A percentile compares a stretch with the other conserved stretches of the same genome.
Conservation (phyloP, 176 grass and related monocot genomes). For the Oryza glaberrima region DNA sequence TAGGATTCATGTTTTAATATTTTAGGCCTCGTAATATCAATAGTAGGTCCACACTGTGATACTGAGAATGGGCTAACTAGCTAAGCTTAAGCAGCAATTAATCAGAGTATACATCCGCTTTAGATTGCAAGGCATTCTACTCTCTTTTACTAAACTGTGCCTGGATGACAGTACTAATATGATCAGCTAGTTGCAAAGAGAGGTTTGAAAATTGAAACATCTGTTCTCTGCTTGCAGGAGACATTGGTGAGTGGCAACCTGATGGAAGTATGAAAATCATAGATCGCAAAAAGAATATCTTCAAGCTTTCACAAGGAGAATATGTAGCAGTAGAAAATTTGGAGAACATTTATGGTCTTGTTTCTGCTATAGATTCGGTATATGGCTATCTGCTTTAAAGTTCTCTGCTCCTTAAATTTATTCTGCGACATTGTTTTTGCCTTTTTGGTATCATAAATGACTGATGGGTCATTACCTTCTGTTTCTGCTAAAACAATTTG, state of each 20-base stretch:
- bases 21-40: conserved; percentile 20
- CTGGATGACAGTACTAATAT: background rate
- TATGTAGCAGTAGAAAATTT: conserved; percentile 92
- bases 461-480: conserved; percentile 9
- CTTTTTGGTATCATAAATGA: conserved; percentile 8
- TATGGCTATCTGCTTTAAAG: conserved; percentile 15
- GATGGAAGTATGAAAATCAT: conserved; percentile 96
- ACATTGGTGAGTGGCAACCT: conserved; percentile 90
- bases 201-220: conserved; percentile 23
- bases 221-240: conserved; percentile 57
- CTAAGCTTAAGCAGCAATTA: background rate
- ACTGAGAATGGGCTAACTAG: background rate
- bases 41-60: background rate
- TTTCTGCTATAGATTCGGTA: conserved; percentile 81
- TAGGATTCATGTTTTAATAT: background rate
- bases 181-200: background rate
- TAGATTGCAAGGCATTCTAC: background rate
- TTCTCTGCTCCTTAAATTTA: conserved; percentile 15
- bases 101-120: background rate
- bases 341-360: conserved; percentile 82
- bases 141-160: background rate
- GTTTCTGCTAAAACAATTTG: conserved; percentile 34
- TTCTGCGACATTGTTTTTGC: conserved; percentile 13
- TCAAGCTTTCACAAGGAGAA: conserved; percentile 95
- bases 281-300: conserved; percentile 94